Evolutionary conservation across 2,329 filamentous ascomycete genomes (phyloP).

Genomic region (Colletotrichum sp.): DNA sequence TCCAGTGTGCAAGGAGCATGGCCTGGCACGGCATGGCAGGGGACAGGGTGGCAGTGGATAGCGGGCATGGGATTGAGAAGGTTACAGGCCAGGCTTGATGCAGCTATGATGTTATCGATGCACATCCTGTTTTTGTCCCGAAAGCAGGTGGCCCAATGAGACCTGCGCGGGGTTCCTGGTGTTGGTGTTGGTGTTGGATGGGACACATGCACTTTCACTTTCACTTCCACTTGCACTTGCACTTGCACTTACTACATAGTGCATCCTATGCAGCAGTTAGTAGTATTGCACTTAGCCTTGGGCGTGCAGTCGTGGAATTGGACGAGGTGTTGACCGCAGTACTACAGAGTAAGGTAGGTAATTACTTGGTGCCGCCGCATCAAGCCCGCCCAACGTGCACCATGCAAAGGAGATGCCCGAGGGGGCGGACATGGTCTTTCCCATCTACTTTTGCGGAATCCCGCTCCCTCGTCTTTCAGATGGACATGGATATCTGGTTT

Average conservation of each 20-base stretch:
- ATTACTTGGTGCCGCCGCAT: not conserved
- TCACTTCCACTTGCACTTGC: not conserved
- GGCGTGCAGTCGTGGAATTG: not conserved
- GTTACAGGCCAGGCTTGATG: constrained; percentile 10
- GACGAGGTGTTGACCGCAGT: not conserved
- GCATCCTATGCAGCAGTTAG: no score
- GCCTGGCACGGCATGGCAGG: not conserved
- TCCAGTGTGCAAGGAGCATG: not conserved
- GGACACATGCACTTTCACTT: not conserved
- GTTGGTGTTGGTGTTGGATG: not conserved
- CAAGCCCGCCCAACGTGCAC: not conserved
- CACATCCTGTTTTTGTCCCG: constrained; percentile 18
- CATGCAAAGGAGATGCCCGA: not conserved
- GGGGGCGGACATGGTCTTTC: not conserved
- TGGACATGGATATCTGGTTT: not conserved
- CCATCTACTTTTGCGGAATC: not conserved
- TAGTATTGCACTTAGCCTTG: not conserved
- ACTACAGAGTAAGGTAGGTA: not conserved
- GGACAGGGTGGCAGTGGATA: not conserved
- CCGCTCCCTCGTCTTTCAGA: not conserved
- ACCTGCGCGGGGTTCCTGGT: constrained; percentile 7
- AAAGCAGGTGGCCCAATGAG: constrained; percentile 13
- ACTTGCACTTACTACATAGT: not conserved
- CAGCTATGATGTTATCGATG: constrained; percentile 22
- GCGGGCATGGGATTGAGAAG: not conserved